Evolutionary conservation across 352 stramenopile species (phyloP).

Genomic region (Blastocystis sp.): DNA sequence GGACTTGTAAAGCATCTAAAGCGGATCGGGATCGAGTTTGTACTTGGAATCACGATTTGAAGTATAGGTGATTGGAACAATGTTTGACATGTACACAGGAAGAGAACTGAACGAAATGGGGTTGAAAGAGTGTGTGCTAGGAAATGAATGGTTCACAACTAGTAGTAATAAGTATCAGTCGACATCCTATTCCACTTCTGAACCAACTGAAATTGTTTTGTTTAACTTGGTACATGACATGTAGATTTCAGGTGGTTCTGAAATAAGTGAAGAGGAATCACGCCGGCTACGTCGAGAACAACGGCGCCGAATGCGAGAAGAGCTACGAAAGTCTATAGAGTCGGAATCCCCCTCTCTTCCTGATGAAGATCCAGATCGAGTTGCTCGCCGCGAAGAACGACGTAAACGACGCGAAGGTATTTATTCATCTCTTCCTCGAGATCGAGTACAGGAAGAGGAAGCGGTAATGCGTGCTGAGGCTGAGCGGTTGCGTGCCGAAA

Average conservation of each 20-base stretch:
- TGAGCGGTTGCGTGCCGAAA: too few relatives aligned
- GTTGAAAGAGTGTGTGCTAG: not conserved
- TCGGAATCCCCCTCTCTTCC: not conserved
- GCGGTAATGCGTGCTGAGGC: too few relatives aligned
- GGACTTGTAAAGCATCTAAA: not conserved
- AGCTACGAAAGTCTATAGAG: not conserved
- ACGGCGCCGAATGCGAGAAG: not conserved
- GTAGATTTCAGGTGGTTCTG: not conserved
- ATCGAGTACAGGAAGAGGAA: too few relatives aligned
- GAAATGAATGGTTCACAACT: too few relatives aligned
- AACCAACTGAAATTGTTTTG: not conserved
- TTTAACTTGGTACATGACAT: not conserved
- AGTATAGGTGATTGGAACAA: not conserved
- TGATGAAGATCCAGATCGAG: not conserved
- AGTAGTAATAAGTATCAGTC: not conserved
- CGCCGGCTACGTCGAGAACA: not conserved
- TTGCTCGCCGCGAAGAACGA: not conserved
- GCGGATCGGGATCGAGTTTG: not conserved
- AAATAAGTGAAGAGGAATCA: not conserved
- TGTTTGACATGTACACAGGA: constrained; percentile 39
- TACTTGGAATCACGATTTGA: not conserved
- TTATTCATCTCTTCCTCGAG: too few relatives aligned
- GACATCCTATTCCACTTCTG: not conserved
- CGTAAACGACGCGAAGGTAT: not conserved
- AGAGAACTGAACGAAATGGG: not conserved